Conservation (phyloP, 805 yeast species). For the Yarrowia porcina region DNA sequence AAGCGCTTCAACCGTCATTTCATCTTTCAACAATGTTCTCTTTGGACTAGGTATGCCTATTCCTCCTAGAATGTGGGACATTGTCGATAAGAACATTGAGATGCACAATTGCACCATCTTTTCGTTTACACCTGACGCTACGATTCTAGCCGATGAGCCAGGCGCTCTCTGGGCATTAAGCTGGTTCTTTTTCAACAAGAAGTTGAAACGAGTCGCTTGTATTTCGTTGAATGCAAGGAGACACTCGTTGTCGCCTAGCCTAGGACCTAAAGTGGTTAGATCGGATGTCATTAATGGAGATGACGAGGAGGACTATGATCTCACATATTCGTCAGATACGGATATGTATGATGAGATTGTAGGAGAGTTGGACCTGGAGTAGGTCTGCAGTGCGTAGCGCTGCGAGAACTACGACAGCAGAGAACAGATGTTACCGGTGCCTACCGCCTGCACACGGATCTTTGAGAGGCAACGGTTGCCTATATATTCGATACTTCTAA, state of each 20-base stretch:
- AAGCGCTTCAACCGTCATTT: slow-evolving; percentile 44
- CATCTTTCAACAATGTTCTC: slow-evolving; percentile 73
- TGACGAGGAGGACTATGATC: slow-evolving; percentile 47
- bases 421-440: too few species aligned
- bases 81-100: slow-evolving; percentile 78
- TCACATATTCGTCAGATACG: slow-evolving; percentile 34
- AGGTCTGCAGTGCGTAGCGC: too few species aligned
- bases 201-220: slow-evolving; percentile 86
- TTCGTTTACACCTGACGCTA: slow-evolving; percentile 46
- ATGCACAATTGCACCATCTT: slow-evolving; percentile 50
- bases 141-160: slow-evolving; percentile 63
- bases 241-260: slow-evolving; percentile 42
- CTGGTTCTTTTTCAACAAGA: slow-evolving; percentile 90
- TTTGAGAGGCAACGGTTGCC: too few species aligned
- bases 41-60: slow-evolving; percentile 50
- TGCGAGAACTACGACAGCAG: too few species aligned
- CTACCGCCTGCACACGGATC: too few species aligned
- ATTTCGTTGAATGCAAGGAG: slow-evolving; percentile 62
- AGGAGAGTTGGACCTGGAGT: slow-evolving; percentile 44
- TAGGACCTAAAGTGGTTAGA: slow-evolving; percentile 33
- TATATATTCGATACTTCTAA: too few species aligned
- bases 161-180: slow-evolving; percentile 69
- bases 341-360: slow-evolving; percentile 40
- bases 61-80: slow-evolving; percentile 82
- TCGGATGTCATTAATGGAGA: slow-evolving; percentile 39